Base-by-base conservation (phyloP, 1,139 yeast genomes). In the Suhomyces taliae region DNA sequence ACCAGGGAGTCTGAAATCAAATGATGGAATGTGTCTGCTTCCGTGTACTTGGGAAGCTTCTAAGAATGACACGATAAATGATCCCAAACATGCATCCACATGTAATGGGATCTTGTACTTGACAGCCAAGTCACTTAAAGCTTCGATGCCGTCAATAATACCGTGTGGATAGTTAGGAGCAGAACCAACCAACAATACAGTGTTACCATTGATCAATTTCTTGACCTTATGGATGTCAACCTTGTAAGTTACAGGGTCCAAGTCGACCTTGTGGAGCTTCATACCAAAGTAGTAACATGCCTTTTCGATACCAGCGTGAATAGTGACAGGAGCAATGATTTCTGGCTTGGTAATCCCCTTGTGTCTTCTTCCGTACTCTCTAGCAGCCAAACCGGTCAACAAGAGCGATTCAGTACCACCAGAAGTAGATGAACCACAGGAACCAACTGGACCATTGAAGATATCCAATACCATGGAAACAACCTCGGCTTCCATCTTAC, bases 121-220 rank as follows among this genome's bases (percentile, higher is more conserved):
- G 26, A 75, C 55, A 0, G 96, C 97, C 24, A 93, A 60, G 27
- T 77, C 62, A 8, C 95, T 82, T 39, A 93, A 76, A 1, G 78
- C 82, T 53, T 81, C 85, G 49, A 93, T 90, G 59, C 91, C 93
- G 67, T 93, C 99, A 50, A 90, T 84, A 36, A 93, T 87, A 27
- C 99, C 99, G 62, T 93, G 98, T 2, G 99, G 98, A 67, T 84
- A 93, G 69, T 91, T 93, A 36, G 99, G 98, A 5, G 97, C 97
- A 1, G 97, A 90, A 0, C 98, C 98, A 9, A 85, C 90, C 37
- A 93, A 67, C 39, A 93, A 71, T 6, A 89, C 87, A 0, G 98
- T 93, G 65, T 91, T 90, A 7, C 71, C 65, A 59, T 87, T 90
- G 51, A 93, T 83, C 44, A 87, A 73, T 34, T 81, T 70, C 55